Percentiles rank a stretch among this genome's conserved stretches.
Conservation (phyloP, 139 green algal species). For the Ettlia oleoabundans region DNA sequence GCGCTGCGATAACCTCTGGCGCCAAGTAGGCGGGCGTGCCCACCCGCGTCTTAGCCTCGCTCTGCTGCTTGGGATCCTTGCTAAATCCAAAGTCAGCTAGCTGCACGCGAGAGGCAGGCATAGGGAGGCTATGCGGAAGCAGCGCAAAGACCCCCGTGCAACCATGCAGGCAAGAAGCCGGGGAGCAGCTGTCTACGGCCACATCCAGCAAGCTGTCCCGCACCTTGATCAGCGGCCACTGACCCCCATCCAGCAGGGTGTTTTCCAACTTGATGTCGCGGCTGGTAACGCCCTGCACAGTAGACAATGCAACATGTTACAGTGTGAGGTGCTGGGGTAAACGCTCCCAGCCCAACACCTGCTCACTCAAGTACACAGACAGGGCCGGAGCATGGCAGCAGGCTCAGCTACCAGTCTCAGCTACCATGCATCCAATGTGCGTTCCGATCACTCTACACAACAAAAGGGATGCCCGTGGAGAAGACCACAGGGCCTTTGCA, state of each 20-base stretch:
- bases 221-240: slow-evolving; percentile 46
- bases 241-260: slow-evolving; percentile 87
- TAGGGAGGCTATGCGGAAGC: neutral
- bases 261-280: slow-evolving; percentile 98
- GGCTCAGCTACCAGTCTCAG: too few species aligned
- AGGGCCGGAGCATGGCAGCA: too few species aligned
- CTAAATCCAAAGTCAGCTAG: slow-evolving; percentile 73
- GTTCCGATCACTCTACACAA: too few species aligned
- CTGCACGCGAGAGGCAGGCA: slow-evolving; percentile 41
- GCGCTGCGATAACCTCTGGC: slow-evolving; percentile 91
- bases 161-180: too few species aligned
- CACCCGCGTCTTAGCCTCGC: slow-evolving; percentile 81
- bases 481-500: neutral
- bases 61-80: slow-evolving; percentile 82
- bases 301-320: neutral
- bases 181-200: neutral
- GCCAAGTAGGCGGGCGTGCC: slow-evolving; percentile 98
- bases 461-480: too few species aligned
- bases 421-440: too few species aligned
- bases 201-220: neutral
- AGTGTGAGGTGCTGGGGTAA: too few species aligned
- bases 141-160: too few species aligned
- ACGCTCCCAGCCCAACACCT: too few species aligned
- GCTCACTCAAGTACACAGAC: too few species aligned
- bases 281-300: slow-evolving; percentile 70